phyloP scores from a whole-genome alignment of 768 basidiomycete species.

The Leccinum rimulosum region DNA sequence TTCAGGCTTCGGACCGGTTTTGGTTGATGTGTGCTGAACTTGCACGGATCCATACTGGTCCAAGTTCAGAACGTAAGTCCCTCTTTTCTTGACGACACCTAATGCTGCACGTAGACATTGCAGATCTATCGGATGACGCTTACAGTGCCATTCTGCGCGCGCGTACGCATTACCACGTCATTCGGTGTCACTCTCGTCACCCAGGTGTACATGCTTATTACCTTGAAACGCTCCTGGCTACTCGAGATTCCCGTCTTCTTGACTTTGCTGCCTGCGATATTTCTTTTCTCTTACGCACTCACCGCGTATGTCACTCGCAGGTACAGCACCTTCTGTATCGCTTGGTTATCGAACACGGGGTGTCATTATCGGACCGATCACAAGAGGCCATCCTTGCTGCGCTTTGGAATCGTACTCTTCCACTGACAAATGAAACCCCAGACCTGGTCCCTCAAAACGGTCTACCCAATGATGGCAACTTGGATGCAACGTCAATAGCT shows the following conservation, averaged over 20 bases:
- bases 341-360: conserved; percentile 31
- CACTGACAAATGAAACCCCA: not conserved
- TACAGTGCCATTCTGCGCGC: conserved; percentile 31
- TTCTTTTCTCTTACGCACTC: conserved; percentile 31
- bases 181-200: conserved; percentile 36
- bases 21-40: conserved; percentile 58
- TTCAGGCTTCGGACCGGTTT: conserved; percentile 50
- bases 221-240: conserved; percentile 39
- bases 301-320: conserved; percentile 33
- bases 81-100: not conserved
- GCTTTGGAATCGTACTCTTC: conserved; percentile 35
- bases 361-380: conserved; percentile 22
- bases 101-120: conserved; percentile 4
- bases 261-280: conserved; percentile 36
- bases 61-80: conserved; percentile 15
- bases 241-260: conserved; percentile 26
- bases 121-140: conserved; percentile 15
- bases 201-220: conserved; percentile 49
- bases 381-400: conserved; percentile 37
- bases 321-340: conserved; percentile 44
- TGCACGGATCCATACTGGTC: conserved; percentile 22
- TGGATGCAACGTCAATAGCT: conserved; percentile 14
- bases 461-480: not conserved
- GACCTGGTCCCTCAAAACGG: not conserved
- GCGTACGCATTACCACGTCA: conserved; percentile 38